These are phyloP conservation scores for Podospora bellae-mahoneyi DNA, from an alignment of 495 filamentous ascomycete species.

Conservation along the genomic window DNA sequence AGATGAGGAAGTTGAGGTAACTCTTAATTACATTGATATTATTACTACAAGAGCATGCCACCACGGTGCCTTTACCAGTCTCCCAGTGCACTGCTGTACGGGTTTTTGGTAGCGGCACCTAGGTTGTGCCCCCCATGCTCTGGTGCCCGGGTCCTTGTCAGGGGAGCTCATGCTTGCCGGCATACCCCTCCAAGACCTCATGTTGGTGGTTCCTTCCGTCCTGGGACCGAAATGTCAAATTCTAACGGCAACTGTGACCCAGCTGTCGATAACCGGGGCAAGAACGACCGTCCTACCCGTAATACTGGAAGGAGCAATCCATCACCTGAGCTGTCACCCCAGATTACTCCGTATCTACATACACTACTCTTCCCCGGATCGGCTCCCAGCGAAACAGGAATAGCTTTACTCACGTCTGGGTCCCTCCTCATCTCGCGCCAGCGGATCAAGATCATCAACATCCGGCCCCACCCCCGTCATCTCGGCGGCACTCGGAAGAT, in stretches of 20 bases:
- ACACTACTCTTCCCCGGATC: neutral
- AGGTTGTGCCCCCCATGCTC: neutral
- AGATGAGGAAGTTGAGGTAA: neutral
- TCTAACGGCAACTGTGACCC: neutral
- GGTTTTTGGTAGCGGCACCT: neutral
- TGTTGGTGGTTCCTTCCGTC: constrained; percentile 10
- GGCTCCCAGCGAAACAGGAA: neutral
- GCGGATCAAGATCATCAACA: constrained; percentile 2
- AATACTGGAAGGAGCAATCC: constrained; percentile 2
- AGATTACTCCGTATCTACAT: neutral
- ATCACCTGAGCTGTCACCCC: no score
- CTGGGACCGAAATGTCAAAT: constrained; percentile 5
- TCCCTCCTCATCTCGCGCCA: neutral
- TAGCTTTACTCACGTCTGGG: neutral
- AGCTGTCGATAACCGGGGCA: neutral
- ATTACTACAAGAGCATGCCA: neutral
- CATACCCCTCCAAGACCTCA: constrained; percentile 10
- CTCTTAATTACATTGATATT: neutral
- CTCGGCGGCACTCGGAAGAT: constrained; percentile 4
- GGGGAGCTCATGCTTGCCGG: constrained; percentile 7
- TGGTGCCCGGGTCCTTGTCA: constrained; percentile 6
- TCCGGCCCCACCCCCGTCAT: neutral
- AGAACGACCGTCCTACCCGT: neutral
- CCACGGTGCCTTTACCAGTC: neutral
- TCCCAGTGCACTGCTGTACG: neutral